phyloP scores from a whole-genome alignment of 306 rosid genomes.

The Mimosa pudica region DNA sequence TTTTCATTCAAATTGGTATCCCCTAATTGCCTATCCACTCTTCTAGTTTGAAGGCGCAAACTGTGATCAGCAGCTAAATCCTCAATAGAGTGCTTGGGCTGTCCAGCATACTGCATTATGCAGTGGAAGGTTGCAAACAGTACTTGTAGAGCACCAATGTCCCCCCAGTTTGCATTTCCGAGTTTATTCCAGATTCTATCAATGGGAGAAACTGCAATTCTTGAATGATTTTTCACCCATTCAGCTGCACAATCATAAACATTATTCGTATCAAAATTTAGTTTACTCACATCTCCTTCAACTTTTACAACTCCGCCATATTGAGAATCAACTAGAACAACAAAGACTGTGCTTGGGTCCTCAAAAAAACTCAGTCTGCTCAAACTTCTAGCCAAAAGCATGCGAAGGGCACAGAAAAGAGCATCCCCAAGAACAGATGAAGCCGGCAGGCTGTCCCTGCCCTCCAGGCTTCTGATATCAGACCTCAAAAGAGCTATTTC shows the following conservation, averaged over 20 bases:
- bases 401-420: constrained; percentile 77
- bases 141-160: constrained; percentile 81
- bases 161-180: constrained; percentile 98
- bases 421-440: constrained; percentile 78
- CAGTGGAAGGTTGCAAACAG: constrained; percentile 92
- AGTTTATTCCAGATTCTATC: constrained; percentile 96
- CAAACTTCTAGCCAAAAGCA: constrained; percentile 83
- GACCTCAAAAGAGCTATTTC: constrained; percentile 82
- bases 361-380: constrained; percentile 66
- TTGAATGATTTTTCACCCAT: constrained; percentile 83
- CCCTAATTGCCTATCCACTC: constrained; percentile 80
- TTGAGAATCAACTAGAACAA: constrained; percentile 85
- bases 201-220: constrained; percentile 80
- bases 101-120: constrained; percentile 78
- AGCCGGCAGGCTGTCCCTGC: constrained; percentile 62
- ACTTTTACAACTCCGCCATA: constrained; percentile 94
- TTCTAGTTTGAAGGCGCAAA: constrained; percentile 91
- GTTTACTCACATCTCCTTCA: constrained; percentile 88
- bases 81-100: constrained; percentile 86
- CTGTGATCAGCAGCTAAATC: constrained; percentile 98
- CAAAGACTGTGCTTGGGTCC: constrained; percentile 67
- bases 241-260: constrained; percentile 91
- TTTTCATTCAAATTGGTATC: constrained; percentile 72
- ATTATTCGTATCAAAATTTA: constrained; percentile 78
- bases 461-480: constrained; percentile 64